Base-by-base conservation (phyloP, 352 stramenopile species). In the Globisporangium okanoganense region DNA sequence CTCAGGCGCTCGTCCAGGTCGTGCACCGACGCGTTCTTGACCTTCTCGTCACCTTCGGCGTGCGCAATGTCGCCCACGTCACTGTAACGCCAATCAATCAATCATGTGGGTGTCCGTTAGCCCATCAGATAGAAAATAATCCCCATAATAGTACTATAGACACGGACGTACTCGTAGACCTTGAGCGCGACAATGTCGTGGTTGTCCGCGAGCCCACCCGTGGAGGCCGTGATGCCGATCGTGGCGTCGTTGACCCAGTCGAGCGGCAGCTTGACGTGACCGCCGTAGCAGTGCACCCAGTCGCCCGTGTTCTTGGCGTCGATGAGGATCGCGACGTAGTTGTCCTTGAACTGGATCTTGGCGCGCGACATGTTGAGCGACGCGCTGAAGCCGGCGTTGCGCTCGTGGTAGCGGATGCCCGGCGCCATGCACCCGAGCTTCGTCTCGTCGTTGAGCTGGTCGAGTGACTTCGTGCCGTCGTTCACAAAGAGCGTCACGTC, bases 401-500 rank as follows among this genome's bases (percentile, higher is more conserved):
- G 85, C 54, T 92, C 85, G 58, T 95, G 77, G 76, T 90, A 92
- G 33, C 85, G 83, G 38, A 95, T 88, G 22, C 78, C 75, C 1
- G 77, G 78, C 18, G 85, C 82, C 72, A 88, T 89, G 71, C 85
- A 95, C 27, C 85, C 85, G 25, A 78, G 38, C 53, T 93, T 93
- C 12, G 69, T 56, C 68, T 76, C 73, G 27, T 90, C 72, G 53
- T 90, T 83, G 12, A 93, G 71, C 56, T 93, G 76, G 67, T 95
- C 85, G 56, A 93, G 73, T 36, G 75, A 79, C 62, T 87, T 87
- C 10, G 76, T 73, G 56, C 84, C 84, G 58, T 95, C 78, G 68
- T 92, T 95, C 66, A 85, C 75, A 24, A 92, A 80, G 24, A 92
- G 82, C 52, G 79, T 90, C 65, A 95, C 82, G 61, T 95, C 85